Base-by-base conservation (phyloP, 352 stramenopile species). In the Pythium rishiriense region DNA sequence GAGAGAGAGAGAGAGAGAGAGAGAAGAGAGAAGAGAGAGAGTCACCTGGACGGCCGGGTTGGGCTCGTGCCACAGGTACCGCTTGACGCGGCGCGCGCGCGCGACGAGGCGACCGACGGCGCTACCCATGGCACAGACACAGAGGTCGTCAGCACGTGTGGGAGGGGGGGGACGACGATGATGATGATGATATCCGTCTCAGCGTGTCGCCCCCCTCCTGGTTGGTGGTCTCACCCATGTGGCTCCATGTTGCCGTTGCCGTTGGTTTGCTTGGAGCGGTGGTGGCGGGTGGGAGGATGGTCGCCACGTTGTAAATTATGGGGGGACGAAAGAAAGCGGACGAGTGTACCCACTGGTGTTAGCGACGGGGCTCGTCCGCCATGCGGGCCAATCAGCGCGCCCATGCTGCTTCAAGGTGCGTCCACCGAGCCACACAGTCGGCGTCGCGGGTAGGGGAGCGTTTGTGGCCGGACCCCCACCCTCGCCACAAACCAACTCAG, bases 41-140 rank as follows among this genome's bases (percentile, higher is more conserved):
- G 5, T 10, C 33, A 76, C 70, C 62, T 79, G 74, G 24, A 82
- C 65, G 10, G 74, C 5, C 7, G 74, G 68, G 29, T 79, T 82
- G 0, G 70, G 74, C 45, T 78, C 53, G 15, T 66, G 31, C 25
- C 58, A 63, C 4, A 69, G 45, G 47, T 74, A 77, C 25, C 52
- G 65, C 26, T 69, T 53, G 25, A 66, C 21, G 39, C 64, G 64
- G 7, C 54, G 62, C 15, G 37, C 41, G 39, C 41, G 49, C 35
- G 58, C 35, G 21, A 62, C 43, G 17, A 55, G 14, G 37, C 37
- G 6, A 17, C 37, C 35, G 21, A 62, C 43, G 17, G 49, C 37
- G 37, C 37, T n/a, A 17, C 37, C 37, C 1, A 4, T 26, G n/a
- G 19, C 7, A 28, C 42, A 28, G 19, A 49, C n/a, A 49, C n/a